Conservation (phyloP, 371 early-diverging fungal genomes). For the Lichtheimia corymbifera region DNA sequence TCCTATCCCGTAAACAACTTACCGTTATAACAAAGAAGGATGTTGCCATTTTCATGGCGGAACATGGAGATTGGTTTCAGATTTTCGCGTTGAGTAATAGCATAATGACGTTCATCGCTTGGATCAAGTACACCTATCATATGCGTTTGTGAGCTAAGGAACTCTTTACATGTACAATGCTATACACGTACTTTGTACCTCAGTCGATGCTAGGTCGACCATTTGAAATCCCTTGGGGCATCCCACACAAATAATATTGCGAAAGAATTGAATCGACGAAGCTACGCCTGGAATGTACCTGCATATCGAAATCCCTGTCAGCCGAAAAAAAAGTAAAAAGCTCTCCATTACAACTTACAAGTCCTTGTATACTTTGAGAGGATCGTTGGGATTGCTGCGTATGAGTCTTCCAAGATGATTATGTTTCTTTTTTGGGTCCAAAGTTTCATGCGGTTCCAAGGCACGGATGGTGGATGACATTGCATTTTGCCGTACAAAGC, state of each 20-base stretch:
- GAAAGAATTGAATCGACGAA: slow-evolving; percentile 78
- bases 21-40: slow-evolving; percentile 83
- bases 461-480: slow-evolving; percentile 71
- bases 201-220: slow-evolving; percentile 77
- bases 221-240: slow-evolving; percentile 91
- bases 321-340: background rate
- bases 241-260: slow-evolving; percentile 85
- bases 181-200: slow-evolving; percentile 42
- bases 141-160: background rate
- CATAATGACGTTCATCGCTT: slow-evolving; percentile 22
- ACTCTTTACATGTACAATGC: background rate
- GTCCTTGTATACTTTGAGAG: slow-evolving; percentile 72
- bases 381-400: slow-evolving; percentile 38
- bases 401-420: slow-evolving; percentile 48
- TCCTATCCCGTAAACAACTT: background rate
- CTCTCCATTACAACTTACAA: slow-evolving; percentile 29
- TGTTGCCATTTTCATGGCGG: slow-evolving; percentile 69
- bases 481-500: slow-evolving; percentile 68
- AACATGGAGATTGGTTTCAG: slow-evolving; percentile 78
- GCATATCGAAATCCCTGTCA: background rate
- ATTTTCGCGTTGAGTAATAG: slow-evolving; percentile 25
- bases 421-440: slow-evolving; percentile 51
- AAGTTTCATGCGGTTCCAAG: slow-evolving; percentile 62
- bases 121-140: slow-evolving; percentile 35
- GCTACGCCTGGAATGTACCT: slow-evolving; percentile 84